Base-by-base conservation (phyloP, 2,329 filamentous ascomycete species). In the Aspergillus fijiensis region DNA sequence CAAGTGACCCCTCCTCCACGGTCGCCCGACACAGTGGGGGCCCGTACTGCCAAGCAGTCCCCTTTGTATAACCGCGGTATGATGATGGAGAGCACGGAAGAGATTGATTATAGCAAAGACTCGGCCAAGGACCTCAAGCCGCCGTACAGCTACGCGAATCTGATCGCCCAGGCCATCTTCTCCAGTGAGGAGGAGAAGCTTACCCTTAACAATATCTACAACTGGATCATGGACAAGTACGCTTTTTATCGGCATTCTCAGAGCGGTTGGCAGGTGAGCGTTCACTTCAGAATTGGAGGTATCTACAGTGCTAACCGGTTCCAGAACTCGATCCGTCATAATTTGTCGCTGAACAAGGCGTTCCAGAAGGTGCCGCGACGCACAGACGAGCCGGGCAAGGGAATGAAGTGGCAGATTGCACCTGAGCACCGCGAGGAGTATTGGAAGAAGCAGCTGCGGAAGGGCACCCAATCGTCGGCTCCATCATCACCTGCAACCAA, bases 361-460 rank as follows among this genome's bases (percentile, higher is more conserved):
- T 99, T 99, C 71, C 88, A 92, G 68, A 99, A 99, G 76, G 90
- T 96, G 9, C 90, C 95, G 3, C 88, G 95, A 51, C 89, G 91
- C 16, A 96, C 92, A 0, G 92, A 98, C 68, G 95, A 99, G 74
- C 95, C 95, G 23, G 95, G 95, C 12, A 99, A 99, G 75, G 95
- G 95, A 29, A 98, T 97, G 92, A 98, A 98, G 74, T 99, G 95
- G 95, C 91, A 94, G 76, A 93, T 99, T 70, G 87, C 91, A 4
- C 84, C 90, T 1, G 91, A 96, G 64, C 85, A 89, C 65, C 87
- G 89, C 52, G 91, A 97, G 19, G 94, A 96, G 56, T 96, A 97
- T 81, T 84, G 92, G 61, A 90, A 90, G 73, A 91, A 89, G 67
- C 77, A 79, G 66, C 71, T 74, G 45, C 75, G 77, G 33, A 80